Evolutionary conservation across 345 rosid genomes (phyloP), one percentile per base, ranked within the genome.

Genomic region (Eucalyptus virginea): DNA sequence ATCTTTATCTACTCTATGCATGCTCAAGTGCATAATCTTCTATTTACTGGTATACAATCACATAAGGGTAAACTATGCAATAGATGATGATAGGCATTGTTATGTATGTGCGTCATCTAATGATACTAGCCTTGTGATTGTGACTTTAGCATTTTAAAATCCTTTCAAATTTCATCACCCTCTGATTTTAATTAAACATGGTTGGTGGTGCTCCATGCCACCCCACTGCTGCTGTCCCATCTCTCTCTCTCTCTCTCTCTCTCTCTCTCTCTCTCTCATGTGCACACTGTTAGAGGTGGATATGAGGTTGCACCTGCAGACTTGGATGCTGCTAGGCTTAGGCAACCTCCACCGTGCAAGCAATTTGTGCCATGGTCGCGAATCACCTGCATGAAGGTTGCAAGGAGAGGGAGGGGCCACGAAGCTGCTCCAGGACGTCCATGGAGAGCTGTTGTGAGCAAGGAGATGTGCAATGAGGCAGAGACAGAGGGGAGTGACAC

Each of bases 141-240:
- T 72, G 81, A 37, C 6, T 34, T 72, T 19, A 37, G 81, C 13
- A 72, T 72, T 72, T 10, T 37, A 45, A 72, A 10, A 72, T 37
- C 81, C 26, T 34, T 34, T 72, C 8, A 72, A 72, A 72, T 72
- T 34, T 72, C 81, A 72, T 6, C 44, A 40, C 2, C 24, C 81
- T 72, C 44, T 18, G 44, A 10, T 72, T 72, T 37, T 72, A 34
- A 19, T 37, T 37, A 72, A 19, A 17, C 45, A 26, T 72, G 81
- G 26, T 69, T n/a, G 0, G 4, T 34, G 7, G 28, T 77, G 83
- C 47, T 40, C 47, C 83, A 40, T 0, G 2, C 14, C 77, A 1
- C 28, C 47, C 9, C 16, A 21, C 83, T 21, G 83, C 47, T 44
- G 24, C 47, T 11, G 8, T 40, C 83, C 45, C 83, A 37, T 72